Base-by-base conservation (phyloP, 2,329 filamentous ascomycete genomes). In the Myriangium duriaei region DNA sequence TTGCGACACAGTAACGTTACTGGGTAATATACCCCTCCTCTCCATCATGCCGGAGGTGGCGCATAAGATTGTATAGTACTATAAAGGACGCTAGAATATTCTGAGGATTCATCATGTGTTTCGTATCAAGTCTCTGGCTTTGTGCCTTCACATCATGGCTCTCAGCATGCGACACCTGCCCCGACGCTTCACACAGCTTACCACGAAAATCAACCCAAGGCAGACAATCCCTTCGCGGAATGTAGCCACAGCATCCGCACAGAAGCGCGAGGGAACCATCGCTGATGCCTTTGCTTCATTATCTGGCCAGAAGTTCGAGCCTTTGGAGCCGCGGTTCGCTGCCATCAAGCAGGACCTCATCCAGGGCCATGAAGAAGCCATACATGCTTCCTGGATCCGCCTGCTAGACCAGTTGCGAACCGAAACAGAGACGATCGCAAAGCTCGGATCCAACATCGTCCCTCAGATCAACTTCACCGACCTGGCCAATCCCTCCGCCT, bases 201-300 rank as follows among this genome's bases (percentile, higher is more conserved):
- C 21, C 21, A 26, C 7, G 21, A 7, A 26, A 7, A 7, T 26
- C 21, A 7, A n/a, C n/a, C 21, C 7, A 26, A n/a, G n/a, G n/a
- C n/a, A n/a, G n/a, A 26, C 21, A n/a, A 7, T n/a, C n/a, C 21
- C 7, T 7, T 7, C n/a, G n/a, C 21, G 35, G 6, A 18, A 18
- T 30, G 21, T 43, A 29, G 51, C 51, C 12, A 47, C 48, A 24
- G 31, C 45, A 14, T 11, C 44, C 19, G 34, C 44, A 3, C 61
- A 61, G 34, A 68, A 64, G 45, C 57, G 62, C 31, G 62, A 61
- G 17, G 65, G 65, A 30, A 64, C 68, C 33, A 69, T 69, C 15
- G 67, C 64, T 2, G 64, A 67, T 48, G 64, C 65, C 0, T 69
- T 69, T 42, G 64, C 58, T 4, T 67, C 63, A 3, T 57, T 69